Conservation (phyloP, 2,329 filamentous ascomycete species). For the Akanthomyces lecanii region DNA sequence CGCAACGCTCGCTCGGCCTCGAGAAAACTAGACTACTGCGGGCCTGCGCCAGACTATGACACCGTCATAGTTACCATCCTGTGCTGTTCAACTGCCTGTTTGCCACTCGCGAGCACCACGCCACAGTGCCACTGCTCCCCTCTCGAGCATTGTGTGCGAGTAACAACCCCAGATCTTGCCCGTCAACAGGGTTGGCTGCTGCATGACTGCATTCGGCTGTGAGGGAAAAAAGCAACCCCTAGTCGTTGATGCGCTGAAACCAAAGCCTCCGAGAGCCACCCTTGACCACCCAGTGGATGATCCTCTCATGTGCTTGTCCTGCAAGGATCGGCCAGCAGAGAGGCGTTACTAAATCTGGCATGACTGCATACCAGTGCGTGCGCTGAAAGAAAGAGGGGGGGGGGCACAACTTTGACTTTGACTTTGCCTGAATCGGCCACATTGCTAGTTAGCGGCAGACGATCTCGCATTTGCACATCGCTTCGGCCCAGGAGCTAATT, state of each 20-base stretch:
- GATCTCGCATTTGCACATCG: conserved; percentile 8
- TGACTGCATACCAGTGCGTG: neutral
- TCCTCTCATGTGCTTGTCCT: neutral
- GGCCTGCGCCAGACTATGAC: neutral
- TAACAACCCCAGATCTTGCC: conserved; percentile 5
- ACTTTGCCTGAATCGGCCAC: conserved; percentile 1
- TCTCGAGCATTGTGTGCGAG: neutral
- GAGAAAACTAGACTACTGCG: conserved; percentile 8
- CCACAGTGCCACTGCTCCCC: neutral
- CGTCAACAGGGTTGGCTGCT: neutral
- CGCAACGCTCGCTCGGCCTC: neutral
- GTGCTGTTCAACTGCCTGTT: neutral
- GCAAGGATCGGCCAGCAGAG: neutral
- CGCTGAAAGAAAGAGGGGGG: neutral
- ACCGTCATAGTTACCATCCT: neutral
- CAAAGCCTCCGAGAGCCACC: neutral
- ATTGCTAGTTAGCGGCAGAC: conserved; percentile 1
- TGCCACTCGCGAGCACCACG: neutral
- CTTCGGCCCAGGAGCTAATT: neutral
- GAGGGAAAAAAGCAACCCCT: neutral
- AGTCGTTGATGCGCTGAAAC: neutral
- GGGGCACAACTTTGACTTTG: neutral
- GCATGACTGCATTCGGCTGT: neutral
- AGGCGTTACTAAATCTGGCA: conserved; percentile 8
- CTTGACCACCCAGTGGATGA: neutral